Percentiles rank a stretch among this genome's conserved stretches.
These are phyloP conservation scores for Jamesozyma hellenica DNA, from an alignment of 805 yeast genomes.

Conservation along the genomic window DNA sequence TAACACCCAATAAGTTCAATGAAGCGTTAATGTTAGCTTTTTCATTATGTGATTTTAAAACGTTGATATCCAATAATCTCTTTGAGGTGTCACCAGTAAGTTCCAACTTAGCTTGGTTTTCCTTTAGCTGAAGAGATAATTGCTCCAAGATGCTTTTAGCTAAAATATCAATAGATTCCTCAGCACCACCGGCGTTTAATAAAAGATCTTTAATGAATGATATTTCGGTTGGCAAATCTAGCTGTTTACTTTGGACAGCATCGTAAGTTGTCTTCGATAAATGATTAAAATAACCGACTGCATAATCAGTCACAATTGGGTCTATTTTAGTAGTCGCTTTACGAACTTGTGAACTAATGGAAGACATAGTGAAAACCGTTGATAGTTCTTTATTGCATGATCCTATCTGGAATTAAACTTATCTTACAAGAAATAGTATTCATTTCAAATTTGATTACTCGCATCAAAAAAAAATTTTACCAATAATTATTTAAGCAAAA, in stretches of 20 bases:
- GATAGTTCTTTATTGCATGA: too few species aligned
- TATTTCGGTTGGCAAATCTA: conserved; percentile 61
- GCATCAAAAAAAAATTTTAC: background rate
- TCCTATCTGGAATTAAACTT: too few species aligned
- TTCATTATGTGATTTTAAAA: conserved; percentile 50
- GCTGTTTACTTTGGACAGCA: conserved; percentile 64
- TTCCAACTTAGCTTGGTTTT: conserved; percentile 63
- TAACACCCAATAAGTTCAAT: conserved; percentile 65
- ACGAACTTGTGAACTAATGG: conserved; percentile 51
- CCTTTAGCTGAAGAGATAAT: conserved; percentile 44
- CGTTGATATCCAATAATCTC: conserved; percentile 69
- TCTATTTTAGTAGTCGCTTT: conserved; percentile 83
- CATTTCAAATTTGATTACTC: background rate
- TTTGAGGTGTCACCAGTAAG: conserved; percentile 81
- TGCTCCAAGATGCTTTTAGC: conserved; percentile 37
- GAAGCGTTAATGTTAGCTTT: conserved; percentile 69
- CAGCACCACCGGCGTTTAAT: conserved; percentile 73
- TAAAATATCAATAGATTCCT: conserved; percentile 43
- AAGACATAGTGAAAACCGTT: conserved; percentile 17
- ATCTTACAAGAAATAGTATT: background rate
- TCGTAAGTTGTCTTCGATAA: conserved; percentile 70
- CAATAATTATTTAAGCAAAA: too few species aligned
- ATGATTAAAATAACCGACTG: conserved; percentile 83
- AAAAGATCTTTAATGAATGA: conserved; percentile 55
- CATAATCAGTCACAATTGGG: conserved; percentile 76